phyloP scores from a whole-genome alignment of 2,329 filamentous ascomycete genomes.

The Proliferodiscus dingleyae region DNA sequence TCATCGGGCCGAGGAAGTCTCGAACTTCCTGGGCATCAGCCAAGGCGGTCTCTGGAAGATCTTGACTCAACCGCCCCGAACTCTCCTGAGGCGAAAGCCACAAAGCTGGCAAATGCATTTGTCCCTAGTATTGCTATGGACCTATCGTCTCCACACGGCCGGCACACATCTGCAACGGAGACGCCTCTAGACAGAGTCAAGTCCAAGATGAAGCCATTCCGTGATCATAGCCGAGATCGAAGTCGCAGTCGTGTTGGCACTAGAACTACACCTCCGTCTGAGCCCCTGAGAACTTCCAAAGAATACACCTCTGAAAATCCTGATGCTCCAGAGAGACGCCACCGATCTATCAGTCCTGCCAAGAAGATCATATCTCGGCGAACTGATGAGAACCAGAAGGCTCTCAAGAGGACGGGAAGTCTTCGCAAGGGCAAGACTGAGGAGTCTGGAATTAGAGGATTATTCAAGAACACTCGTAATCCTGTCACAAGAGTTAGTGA shows the following conservation, averaged over 20 bases:
- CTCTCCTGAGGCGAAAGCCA: slow-evolving; percentile 25
- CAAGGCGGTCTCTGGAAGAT: slow-evolving; percentile 38
- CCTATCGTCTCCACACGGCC: slow-evolving; percentile 57
- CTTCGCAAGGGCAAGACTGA: slow-evolving; percentile 40
- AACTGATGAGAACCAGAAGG: slow-evolving; percentile 44
- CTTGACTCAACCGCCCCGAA: slow-evolving; percentile 39
- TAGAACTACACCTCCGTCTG: slow-evolving; percentile 28
- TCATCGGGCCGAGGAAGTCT: slow-evolving; percentile 36
- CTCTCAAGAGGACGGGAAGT: slow-evolving; percentile 45
- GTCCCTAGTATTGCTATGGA: slow-evolving; percentile 59
- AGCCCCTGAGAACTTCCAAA: slow-evolving; percentile 8
- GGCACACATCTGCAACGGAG: slow-evolving; percentile 58
- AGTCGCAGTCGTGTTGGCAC: slow-evolving; percentile 41
- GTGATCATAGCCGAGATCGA: slow-evolving; percentile 41
- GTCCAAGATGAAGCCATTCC: slow-evolving; percentile 34
- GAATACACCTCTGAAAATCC: slow-evolving; percentile 25
- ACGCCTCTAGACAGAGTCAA: slow-evolving; percentile 46
- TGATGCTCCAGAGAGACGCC: slow-evolving; percentile 12
- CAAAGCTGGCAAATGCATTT: slow-evolving; percentile 32
- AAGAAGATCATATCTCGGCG: slow-evolving; percentile 35
- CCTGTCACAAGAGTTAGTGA: slow-evolving; percentile 59
- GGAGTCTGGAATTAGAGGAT: slow-evolving; percentile 59
- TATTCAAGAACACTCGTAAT: slow-evolving; percentile 71
- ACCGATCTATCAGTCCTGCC: slow-evolving; percentile 35
- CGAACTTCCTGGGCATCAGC: slow-evolving; percentile 41